Evolutionary conservation across 495 filamentous ascomycete genomes (phyloP).

Genomic region (Lindgomyces ingoldianus): DNA sequence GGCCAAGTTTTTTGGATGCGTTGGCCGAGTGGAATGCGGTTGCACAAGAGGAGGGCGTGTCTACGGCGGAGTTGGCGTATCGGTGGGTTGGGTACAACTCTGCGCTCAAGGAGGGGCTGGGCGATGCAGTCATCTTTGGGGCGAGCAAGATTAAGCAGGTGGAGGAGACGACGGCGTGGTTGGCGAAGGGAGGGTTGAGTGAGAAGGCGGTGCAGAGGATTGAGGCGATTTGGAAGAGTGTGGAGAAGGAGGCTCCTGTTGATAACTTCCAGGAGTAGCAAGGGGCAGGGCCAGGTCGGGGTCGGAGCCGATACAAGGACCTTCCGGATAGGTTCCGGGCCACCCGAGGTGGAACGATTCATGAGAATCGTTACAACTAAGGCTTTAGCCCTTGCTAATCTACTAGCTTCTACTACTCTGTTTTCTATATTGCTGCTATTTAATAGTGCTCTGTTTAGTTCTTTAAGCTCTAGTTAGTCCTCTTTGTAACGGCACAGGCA

Average conservation of each 20-base stretch:
- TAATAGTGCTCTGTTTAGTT: no score
- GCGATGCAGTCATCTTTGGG: conserved; percentile 59
- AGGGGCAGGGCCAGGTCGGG: no score
- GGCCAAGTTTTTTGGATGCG: conserved; percentile 45
- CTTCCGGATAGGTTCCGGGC: no score
- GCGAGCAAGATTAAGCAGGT: conserved; percentile 53
- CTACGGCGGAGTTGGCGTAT: conserved; percentile 55
- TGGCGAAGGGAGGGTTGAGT: conserved; percentile 54
- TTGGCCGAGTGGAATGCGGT: conserved; percentile 53
- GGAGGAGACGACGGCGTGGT: conserved; percentile 50
- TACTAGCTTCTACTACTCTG: no score
- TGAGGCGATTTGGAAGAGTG: conserved; percentile 55
- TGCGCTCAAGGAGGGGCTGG: conserved; percentile 48
- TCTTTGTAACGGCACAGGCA: no score
- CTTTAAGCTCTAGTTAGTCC: no score
- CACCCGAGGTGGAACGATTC: no score
- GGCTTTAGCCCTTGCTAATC: no score
- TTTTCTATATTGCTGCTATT: no score
- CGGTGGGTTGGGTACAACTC: conserved; percentile 60
- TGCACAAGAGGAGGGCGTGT: conserved; percentile 48
- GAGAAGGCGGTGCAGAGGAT: conserved; percentile 47
- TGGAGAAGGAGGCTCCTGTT: conserved; percentile 51
- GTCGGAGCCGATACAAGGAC: no score
- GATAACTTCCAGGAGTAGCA: no score
- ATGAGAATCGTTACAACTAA: no score